Percentiles rank a stretch among this genome's conserved stretches.
Evolutionary conservation across 2,329 filamentous ascomycete genomes (phyloP).

Genomic region (Ascochyta lentis): DNA sequence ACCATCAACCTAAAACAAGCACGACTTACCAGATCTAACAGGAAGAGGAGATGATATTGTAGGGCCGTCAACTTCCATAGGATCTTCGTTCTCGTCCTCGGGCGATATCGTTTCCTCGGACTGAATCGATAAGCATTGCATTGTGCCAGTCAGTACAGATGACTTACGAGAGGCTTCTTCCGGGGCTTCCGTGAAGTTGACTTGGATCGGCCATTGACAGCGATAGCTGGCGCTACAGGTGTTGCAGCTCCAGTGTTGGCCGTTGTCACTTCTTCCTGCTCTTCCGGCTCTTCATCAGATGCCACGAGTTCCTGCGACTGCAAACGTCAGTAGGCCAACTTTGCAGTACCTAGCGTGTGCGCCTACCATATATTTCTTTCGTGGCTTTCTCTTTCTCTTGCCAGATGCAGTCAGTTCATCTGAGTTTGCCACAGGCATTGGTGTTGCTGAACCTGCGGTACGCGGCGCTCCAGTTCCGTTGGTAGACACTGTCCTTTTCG

Average conservation of each 20-base stretch:
- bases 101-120: slow-evolving; percentile 40
- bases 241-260: slow-evolving; percentile 16
- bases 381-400: slow-evolving; percentile 39
- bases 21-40: slow-evolving; percentile 37
- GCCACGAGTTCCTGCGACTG: slow-evolving; percentile 43
- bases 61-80: slow-evolving; percentile 27
- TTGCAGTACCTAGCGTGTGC: neutral
- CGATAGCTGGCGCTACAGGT: slow-evolving; percentile 17
- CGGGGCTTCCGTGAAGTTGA: slow-evolving; percentile 33
- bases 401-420: slow-evolving; percentile 30
- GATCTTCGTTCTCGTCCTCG: slow-evolving; percentile 39
- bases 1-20: slow-evolving; percentile 2
- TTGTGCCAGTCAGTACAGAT: slow-evolving; percentile 5
- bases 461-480: slow-evolving; percentile 34
- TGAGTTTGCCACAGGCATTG: slow-evolving; percentile 22
- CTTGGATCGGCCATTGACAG: slow-evolving; percentile 34
- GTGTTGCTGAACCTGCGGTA: slow-evolving; percentile 23
- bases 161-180: slow-evolving; percentile 42
- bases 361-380: slow-evolving; percentile 40
- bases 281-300: slow-evolving; percentile 34
- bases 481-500: slow-evolving; percentile 34
- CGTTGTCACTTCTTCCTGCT: slow-evolving; percentile 22
- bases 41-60: slow-evolving; percentile 30
- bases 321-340: slow-evolving; percentile 17
- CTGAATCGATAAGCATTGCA: slow-evolving; percentile 18